These are phyloP conservation scores for Globisporangium paddicum DNA, from an alignment of 352 stramenopile species.

Conservation along the genomic window DNA sequence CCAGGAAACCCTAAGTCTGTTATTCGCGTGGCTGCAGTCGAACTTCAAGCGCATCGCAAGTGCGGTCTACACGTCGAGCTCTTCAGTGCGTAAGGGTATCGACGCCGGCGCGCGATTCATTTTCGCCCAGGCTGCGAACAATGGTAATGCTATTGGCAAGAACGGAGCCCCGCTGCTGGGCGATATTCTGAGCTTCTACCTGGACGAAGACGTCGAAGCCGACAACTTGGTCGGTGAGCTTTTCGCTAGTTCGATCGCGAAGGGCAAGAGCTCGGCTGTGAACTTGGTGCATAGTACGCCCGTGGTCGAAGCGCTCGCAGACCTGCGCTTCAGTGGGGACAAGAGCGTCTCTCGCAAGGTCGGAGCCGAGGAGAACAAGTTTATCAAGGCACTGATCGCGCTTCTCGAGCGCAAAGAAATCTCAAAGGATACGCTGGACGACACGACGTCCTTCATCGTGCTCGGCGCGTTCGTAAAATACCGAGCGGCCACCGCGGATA, in stretches of 20 bases:
- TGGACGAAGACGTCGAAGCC: conserved; percentile 7
- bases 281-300: conserved; percentile 22
- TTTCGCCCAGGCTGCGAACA: conserved; percentile 4
- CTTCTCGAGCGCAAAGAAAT: conserved; percentile 17
- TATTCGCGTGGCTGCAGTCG: conserved; percentile 14
- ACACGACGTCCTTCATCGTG: conserved; percentile 32
- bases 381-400: conserved; percentile 26
- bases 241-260: conserved; percentile 12
- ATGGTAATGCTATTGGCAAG: neutral
- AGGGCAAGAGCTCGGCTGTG: neutral
- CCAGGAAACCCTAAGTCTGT: neutral
- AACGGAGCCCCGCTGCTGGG: conserved; percentile 14
- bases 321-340: conserved; percentile 7
- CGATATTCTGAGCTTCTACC: conserved; percentile 30
- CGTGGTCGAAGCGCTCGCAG: conserved; percentile 33
- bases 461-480: conserved; percentile 56
- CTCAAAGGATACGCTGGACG: conserved; percentile 9
- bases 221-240: conserved; percentile 31
- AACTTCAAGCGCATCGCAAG: conserved; percentile 15
- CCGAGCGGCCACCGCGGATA: conserved; percentile 22
- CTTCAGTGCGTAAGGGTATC: neutral
- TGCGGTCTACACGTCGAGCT: neutral
- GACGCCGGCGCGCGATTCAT: conserved; percentile 8
- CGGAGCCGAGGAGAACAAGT: conserved; percentile 22
- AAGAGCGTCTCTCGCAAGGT: conserved; percentile 8